Evolutionary conservation across 352 stramenopile genomes (phyloP).

Genomic region (Pythium insidiosum): DNA sequence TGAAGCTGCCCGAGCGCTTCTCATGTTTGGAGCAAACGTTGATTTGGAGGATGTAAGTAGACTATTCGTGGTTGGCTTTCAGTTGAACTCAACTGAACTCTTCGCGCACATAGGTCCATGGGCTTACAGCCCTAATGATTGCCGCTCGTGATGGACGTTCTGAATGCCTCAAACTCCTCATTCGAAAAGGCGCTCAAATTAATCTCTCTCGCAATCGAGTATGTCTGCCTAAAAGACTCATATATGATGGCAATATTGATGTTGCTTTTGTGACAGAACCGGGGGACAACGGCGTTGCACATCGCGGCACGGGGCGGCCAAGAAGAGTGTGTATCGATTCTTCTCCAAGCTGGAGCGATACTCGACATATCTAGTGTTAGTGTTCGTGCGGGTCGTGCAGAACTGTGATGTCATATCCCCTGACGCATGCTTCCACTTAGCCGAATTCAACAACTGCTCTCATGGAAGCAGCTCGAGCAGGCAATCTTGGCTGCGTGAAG

Average conservation of each 20-base stretch:
- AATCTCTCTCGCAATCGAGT: slow-evolving; percentile 81
- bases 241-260: neutral
- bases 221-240: slow-evolving; percentile 10
- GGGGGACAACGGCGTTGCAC: slow-evolving; percentile 75
- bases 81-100: too few species aligned
- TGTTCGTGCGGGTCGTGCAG: neutral
- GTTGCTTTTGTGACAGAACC: slow-evolving; percentile 30
- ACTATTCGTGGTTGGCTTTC: too few species aligned
- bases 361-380: slow-evolving; percentile 77
- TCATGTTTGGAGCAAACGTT: slow-evolving; percentile 81
- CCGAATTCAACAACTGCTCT: slow-evolving; percentile 82
- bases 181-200: slow-evolving; percentile 74
- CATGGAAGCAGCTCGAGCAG: slow-evolving; percentile 80
- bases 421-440: too few species aligned
- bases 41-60: slow-evolving; percentile 73
- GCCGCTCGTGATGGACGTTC: slow-evolving; percentile 58
- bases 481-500: slow-evolving; percentile 71
- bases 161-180: slow-evolving; percentile 57
- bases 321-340: slow-evolving; percentile 67
- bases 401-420: too few species aligned
- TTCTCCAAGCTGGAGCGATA: slow-evolving; percentile 55
- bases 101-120: slow-evolving; percentile 63
- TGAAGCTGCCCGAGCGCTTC: slow-evolving; percentile 62
- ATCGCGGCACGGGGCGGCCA: slow-evolving; percentile 65
- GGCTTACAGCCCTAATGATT: slow-evolving; percentile 77